Evolutionary conservation across 169 alveolate species (phyloP).

Genomic region (Theileria orientalis): DNA sequence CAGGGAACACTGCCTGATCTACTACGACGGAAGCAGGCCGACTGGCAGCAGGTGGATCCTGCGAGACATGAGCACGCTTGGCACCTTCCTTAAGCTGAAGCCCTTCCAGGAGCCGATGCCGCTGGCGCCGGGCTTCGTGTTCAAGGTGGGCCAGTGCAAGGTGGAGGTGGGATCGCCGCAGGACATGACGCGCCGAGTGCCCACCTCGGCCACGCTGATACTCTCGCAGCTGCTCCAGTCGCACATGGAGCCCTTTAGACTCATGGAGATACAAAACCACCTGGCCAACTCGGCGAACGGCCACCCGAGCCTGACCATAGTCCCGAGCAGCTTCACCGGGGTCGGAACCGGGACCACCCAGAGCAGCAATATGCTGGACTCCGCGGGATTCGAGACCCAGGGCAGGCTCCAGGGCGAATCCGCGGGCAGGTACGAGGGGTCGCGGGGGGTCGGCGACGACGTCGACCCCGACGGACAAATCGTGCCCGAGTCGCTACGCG

Average conservation of each 20-base stretch:
- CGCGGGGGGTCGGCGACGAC: background rate
- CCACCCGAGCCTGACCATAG: background rate
- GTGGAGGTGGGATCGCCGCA: constrained; percentile 75
- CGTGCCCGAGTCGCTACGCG: background rate
- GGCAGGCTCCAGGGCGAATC: background rate
- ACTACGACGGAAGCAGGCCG: constrained; percentile 80
- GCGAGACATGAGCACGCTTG: constrained; percentile 84
- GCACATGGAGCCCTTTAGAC: constrained; percentile 31
- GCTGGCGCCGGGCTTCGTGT: constrained; percentile 73
- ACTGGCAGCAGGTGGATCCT: constrained; percentile 80
- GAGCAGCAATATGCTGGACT: constrained; percentile 5
- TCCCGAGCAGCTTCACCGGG: background rate
- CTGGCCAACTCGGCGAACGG: background rate
- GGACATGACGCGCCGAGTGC: constrained; percentile 52
- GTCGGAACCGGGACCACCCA: background rate
- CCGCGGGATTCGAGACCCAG: background rate
- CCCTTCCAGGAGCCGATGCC: constrained; percentile 83
- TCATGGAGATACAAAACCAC: background rate
- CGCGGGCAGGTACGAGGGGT: background rate
- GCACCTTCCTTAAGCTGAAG: constrained; percentile 82
- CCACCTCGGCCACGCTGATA: constrained; percentile 61
- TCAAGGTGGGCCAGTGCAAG: constrained; percentile 89
- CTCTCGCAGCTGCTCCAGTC: constrained; percentile 61
- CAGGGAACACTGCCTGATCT: constrained; percentile 85
- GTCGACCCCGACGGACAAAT: constrained; percentile 3